Evolutionary conservation across 1,284 basidiomycete species (phyloP), one percentile per base, ranked within the genome.

Genomic region (Sporisorium graminicola): DNA sequence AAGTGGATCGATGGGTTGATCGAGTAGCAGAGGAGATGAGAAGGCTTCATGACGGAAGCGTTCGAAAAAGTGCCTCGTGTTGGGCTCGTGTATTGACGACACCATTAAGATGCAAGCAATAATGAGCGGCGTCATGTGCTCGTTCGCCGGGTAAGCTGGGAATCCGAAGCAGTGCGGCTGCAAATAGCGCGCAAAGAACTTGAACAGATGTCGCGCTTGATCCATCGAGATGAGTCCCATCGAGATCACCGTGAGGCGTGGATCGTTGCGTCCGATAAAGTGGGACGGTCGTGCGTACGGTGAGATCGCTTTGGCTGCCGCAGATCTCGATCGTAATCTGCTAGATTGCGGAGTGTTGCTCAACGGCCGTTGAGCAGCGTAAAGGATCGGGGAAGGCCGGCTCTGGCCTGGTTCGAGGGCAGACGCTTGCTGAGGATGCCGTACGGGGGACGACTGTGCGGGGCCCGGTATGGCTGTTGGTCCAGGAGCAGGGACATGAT

Each of bases 121-220:
- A 78, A 82, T 82, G 33, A 82, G 66, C 47, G 79, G 80, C 10
- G 80, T 82, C 81, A 82, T 79, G 44, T 74, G 44, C 61, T 80
- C 81, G 43, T 65, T 72, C 13, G 81, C 76, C 12, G 78, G 78
- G 49, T 77, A 82, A 6, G 81, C 63, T 2, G 81, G 81, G 37
- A 82, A 82, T 31, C 81, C 81, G 31, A 82, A 81, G 31, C 64
- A 80, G 49, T 82, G 81, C 1, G 78, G 80, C 40, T 80, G 80
- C 47, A 81, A 56, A 49, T 65, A 64, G 16, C 79, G 68, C n/a
- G 78, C 78, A 59, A 82, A 82, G 69, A 77, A 81, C 51, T 75
- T 69, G 66, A 81, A 79, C n/a, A 81, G 75, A 35, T 69, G 65
- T 13, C 77, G 67, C 9, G 77, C 79, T 7, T 66, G 65, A n/a